Percentiles rank a stretch among this genome's conserved stretches.
Evolutionary conservation across 345 rosid species (phyloP).

Genomic region (Rhodamnia argentea): DNA sequence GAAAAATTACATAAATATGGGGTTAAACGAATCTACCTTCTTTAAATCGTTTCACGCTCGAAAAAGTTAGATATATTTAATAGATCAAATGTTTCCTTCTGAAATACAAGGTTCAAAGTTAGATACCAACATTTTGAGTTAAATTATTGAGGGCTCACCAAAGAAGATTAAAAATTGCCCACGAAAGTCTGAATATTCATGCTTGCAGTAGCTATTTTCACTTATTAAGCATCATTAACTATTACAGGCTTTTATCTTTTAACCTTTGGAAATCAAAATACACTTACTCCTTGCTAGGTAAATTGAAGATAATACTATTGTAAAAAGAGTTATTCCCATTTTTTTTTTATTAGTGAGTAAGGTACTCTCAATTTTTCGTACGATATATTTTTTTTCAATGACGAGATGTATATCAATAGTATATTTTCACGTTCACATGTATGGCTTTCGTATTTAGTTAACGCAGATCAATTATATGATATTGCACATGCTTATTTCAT

Average conservation of each 20-base stretch:
- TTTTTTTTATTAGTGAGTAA: too few relatives aligned
- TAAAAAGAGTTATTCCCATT: too few relatives aligned
- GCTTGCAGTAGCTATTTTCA: too few relatives aligned
- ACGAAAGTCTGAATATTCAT: too few relatives aligned
- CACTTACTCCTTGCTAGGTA: too few relatives aligned
- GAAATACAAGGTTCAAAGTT: background rate
- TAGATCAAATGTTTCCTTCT: background rate
- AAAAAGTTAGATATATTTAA: background rate
- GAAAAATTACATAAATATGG: background rate
- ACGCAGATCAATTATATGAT: background rate
- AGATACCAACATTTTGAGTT: background rate
- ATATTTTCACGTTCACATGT: background rate
- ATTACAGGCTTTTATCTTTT: too few relatives aligned
- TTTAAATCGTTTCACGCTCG: accelerated
- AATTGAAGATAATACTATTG: too few relatives aligned
- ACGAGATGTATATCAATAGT: background rate
- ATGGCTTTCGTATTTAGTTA: background rate
- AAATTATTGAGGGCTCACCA: background rate
- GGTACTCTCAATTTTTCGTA: background rate
- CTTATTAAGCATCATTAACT: too few relatives aligned
- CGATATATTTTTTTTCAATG: background rate
- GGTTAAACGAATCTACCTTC: background rate
- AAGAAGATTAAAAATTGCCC: too few relatives aligned
- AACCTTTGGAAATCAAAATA: too few relatives aligned
- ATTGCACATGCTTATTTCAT: background rate